These are phyloP conservation scores for Inga leiocalycina DNA, from an alignment of 306 rosid species.

Conservation along the genomic window DNA sequence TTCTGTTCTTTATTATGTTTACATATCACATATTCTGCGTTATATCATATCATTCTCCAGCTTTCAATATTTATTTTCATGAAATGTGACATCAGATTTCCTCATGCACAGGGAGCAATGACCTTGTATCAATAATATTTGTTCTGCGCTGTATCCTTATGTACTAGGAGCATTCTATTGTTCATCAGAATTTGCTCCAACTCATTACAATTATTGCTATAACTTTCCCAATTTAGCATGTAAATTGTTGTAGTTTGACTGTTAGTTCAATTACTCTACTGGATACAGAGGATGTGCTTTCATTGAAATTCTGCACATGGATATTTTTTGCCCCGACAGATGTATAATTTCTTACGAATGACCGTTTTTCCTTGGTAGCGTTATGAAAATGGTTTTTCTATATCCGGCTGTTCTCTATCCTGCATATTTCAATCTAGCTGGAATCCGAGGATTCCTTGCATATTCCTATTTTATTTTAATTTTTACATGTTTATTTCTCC, in stretches of 20 bases:
- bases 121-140: not conserved
- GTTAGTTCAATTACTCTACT: not conserved
- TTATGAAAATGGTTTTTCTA: not conserved
- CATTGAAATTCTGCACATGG: not conserved
- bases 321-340: not conserved
- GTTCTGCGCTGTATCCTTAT: conserved; percentile 1
- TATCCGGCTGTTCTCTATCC: not conserved
- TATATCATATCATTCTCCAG: not conserved
- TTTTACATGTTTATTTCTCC: not conserved
- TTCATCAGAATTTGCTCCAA: not conserved
- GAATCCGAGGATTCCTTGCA: not conserved
- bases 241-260: not conserved
- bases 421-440: not conserved
- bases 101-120: not conserved
- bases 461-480: not conserved
- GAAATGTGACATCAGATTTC: not conserved
- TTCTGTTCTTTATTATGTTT: too few relatives aligned
- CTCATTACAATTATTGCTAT: not conserved
- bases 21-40: not conserved
- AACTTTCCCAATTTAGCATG: not conserved
- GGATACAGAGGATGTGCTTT: not conserved
- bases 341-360: not conserved
- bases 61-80: conserved; percentile 19
- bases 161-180: not conserved
- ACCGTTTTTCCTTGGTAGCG: not conserved